Conservation (phyloP, 2,329 filamentous ascomycete genomes). For the Colletotrichum lentis region DNA sequence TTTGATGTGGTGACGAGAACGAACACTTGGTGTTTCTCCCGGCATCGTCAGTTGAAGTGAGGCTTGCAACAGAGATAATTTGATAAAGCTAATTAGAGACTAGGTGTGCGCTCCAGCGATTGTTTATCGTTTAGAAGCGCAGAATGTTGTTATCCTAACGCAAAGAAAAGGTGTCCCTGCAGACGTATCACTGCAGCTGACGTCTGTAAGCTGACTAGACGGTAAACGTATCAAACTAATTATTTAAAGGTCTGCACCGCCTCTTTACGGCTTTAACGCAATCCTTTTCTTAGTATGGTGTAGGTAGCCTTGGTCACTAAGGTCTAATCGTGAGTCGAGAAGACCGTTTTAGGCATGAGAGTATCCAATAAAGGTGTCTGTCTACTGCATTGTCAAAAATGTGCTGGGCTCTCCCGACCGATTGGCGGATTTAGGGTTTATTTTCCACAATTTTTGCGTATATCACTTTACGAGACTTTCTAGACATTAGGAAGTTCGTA, state of each 20-base stretch:
- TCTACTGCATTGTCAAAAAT: background rate
- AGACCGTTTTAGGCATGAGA: background rate
- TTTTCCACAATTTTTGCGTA: background rate
- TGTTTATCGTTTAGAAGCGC: constrained; percentile 3
- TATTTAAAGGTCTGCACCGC: background rate
- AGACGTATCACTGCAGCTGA: constrained; percentile 2
- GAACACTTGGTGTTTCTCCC: background rate
- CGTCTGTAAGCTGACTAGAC: background rate
- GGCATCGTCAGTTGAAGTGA: too few relatives aligned
- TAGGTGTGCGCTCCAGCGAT: too few relatives aligned
- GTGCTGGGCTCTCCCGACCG: background rate
- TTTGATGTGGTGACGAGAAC: too few relatives aligned
- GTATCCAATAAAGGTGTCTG: constrained; percentile 18
- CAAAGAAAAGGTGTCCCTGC: background rate
- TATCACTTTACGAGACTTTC: background rate
- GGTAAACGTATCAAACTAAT: constrained; percentile 18
- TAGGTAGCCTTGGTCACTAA: background rate
- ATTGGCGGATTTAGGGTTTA: too few relatives aligned
- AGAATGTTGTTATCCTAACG: background rate
- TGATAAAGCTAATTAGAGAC: background rate
- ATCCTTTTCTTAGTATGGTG: background rate
- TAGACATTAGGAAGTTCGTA: constrained; percentile 39
- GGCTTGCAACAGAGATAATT: too few relatives aligned
- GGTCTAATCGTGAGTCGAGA: constrained; percentile 18
- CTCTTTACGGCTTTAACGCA: background rate